Evolutionary conservation across 371 early-diverging fungal species (phyloP), one percentile per base, ranked within the genome.

Genomic region (Mucor saturninus): DNA sequence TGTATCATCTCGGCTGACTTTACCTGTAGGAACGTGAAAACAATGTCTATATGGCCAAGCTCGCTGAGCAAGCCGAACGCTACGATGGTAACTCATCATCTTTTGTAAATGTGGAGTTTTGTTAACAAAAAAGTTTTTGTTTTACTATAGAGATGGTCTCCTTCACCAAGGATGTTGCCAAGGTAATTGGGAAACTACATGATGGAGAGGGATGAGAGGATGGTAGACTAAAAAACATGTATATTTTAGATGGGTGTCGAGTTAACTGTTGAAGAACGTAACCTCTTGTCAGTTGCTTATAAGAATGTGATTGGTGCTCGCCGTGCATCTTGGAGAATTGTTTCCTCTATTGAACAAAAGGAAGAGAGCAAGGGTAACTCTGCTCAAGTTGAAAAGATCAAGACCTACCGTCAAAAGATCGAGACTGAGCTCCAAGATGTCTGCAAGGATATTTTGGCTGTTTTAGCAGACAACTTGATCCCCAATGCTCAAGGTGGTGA

Each of bases 241-340:
- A 39, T 40, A 28, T 37, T 45, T 29, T 64, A 79, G 80, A 62
- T 74, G 68, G 80, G 84, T 60, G 75, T 79, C 56, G 95, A 95
- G 73, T 87, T 99, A 64, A 89, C 92, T 50, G 94, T 98, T 65
- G 97, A 98, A 85, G 98, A 98, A 80, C 95, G 99, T 69, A 99
- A 99, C 84, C 87, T 97, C 52, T 89, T 99, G 62, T 98, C 98
- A 26, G 97, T 99, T 65, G 99, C 99, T 64, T 99, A 97, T 91
- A 99, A 99, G 90, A 99, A 99, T 85, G 95, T 99, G 55, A 99
- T 98, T 74, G 98, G 99, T 71, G 93, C 97, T 56, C 97, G 98
- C 68, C 96, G 99, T 86, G 97, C 98, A 48, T 97, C 98, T 57
- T 99, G 99, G 99, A 89, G 99, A 80, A 98, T 99, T 73, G 94